phyloP scores from a whole-genome alignment of 768 basidiomycete species.

The Leucosporidium scottii region DNA sequence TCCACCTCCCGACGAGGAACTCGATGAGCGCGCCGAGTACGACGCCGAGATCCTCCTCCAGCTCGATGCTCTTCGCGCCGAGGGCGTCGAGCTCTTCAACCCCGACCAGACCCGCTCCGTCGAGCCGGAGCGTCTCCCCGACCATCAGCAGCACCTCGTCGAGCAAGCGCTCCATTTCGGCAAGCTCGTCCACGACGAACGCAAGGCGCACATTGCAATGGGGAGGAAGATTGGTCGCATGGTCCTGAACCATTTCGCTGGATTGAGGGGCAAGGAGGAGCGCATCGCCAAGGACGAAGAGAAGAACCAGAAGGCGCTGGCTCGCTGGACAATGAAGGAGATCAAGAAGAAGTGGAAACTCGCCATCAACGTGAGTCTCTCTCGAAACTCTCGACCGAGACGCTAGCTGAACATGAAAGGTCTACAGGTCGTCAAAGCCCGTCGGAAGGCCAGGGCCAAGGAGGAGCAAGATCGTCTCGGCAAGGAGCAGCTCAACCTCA shows the following conservation, averaged over 20 bases:
- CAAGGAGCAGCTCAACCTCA: conserved; percentile 78
- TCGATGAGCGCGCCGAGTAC: conserved; percentile 45
- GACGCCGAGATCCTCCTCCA: conserved; percentile 49
- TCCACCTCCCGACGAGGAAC: conserved; percentile 11
- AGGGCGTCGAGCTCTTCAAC: conserved; percentile 50
- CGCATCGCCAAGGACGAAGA: conserved; percentile 58
- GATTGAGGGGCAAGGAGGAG: conserved; percentile 57
- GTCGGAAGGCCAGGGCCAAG: conserved; percentile 56
- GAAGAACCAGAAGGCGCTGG: conserved; percentile 57
- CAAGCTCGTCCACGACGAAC: conserved; percentile 42
- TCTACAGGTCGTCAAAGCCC: conserved; percentile 63
- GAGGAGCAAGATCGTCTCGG: conserved; percentile 73
- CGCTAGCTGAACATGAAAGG: not conserved
- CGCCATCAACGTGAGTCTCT: conserved; percentile 63
- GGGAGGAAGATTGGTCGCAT: conserved; percentile 57
- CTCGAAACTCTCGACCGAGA: not conserved
- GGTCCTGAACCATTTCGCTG: conserved; percentile 70
- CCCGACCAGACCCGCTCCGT: conserved; percentile 39
- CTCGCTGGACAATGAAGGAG: conserved; percentile 63
- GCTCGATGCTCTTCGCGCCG: conserved; percentile 47
- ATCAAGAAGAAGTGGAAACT: conserved; percentile 79
- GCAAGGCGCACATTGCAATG: conserved; percentile 41
- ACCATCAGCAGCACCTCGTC: conserved; percentile 43
- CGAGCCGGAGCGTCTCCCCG: conserved; percentile 29
- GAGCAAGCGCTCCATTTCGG: conserved; percentile 41